Base-by-base conservation (phyloP, 495 filamentous ascomycete genomes). In the Hypoxylon fuscum region DNA sequence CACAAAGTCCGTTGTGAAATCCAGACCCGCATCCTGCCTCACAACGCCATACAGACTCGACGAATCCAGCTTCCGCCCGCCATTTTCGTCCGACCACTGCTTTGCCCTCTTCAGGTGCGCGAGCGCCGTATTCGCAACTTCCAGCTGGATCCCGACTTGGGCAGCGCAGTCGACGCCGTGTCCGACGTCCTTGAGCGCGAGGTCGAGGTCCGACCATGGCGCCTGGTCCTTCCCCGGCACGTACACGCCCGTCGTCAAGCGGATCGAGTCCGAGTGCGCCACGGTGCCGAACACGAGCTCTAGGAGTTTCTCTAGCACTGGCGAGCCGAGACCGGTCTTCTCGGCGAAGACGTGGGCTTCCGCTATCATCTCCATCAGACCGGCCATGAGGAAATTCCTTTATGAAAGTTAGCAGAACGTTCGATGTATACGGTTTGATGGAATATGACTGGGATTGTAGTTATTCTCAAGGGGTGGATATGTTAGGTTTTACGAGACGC, bases 291-390 rank as follows among this genome's bases (percentile, higher is more conserved):
- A 85, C 2, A 77, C 81, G 38, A 82, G 77, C 2, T 74, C 74
- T 35, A 85, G 81, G 44, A 85, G 69, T 51, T 75, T 72, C 45
- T 84, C 81, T 69, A 84, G 78, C 7, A 74, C 71, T 12, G 66
- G 72, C 1, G 76, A 76, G n/a, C 81, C 81, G 4, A 86, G 73
- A 1, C 80, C 81, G 1, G 79, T 79, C 64, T 80, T 80, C 64
- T 83, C 81, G 15, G 81, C 81, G 57, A 85, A 81, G 18, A 83
- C 80, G 56, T 85, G 81, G 1, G 79, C 77, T 66, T 85, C 82
- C 5, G 77, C 77, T 34, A 83, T 78, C 1, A 79, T 72, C 68
- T 83, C 79, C 81, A 64, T 58, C 21, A 57, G 45, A 2, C 32
- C 45, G 0, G 55, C 55, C 55, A 50, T 50, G 17, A 59, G 18